These are phyloP conservation scores for Euphrasia confusa DNA, from an alignment of 257 asterid genomes.

Conservation along the genomic window DNA sequence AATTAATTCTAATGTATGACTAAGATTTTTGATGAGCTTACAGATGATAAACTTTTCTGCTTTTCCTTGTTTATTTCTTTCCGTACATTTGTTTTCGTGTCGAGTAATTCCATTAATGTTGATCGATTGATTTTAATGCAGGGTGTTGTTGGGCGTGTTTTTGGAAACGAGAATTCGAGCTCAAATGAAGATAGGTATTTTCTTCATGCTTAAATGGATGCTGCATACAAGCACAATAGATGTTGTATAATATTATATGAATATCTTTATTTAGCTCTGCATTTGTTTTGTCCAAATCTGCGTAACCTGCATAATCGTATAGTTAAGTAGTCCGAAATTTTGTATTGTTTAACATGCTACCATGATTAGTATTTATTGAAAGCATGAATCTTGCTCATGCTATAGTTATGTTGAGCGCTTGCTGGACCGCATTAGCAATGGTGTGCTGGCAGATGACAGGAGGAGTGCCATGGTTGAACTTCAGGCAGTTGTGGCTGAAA, in stretches of 20 bases:
- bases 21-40: background rate
- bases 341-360: slow-evolving; percentile 12
- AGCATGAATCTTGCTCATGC: slow-evolving; percentile 19
- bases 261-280: background rate
- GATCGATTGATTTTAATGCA: slow-evolving; percentile 32
- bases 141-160: slow-evolving; percentile 94
- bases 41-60: background rate
- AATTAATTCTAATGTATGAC: background rate
- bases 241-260: too few species aligned
- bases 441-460: slow-evolving; percentile 83
- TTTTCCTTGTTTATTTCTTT: background rate
- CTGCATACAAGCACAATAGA: too few species aligned
- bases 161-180: slow-evolving; percentile 68
- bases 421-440: slow-evolving; percentile 91
- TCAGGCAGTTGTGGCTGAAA: slow-evolving; percentile 85
- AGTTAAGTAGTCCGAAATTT: background rate
- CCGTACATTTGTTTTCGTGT: background rate
- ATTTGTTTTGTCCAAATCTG: too few species aligned
- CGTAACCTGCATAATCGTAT: too few species aligned
- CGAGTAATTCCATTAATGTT: slow-evolving; percentile 18
- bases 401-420: slow-evolving; percentile 87
- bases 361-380: background rate
- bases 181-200: slow-evolving; percentile 76
- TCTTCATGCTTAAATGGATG: slow-evolving; percentile 14
- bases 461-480: slow-evolving; percentile 85